Evolutionary conservation across 176 grass and related monocot genomes (phyloP).

Genomic region (Rhipidocladum racemiflorum): DNA sequence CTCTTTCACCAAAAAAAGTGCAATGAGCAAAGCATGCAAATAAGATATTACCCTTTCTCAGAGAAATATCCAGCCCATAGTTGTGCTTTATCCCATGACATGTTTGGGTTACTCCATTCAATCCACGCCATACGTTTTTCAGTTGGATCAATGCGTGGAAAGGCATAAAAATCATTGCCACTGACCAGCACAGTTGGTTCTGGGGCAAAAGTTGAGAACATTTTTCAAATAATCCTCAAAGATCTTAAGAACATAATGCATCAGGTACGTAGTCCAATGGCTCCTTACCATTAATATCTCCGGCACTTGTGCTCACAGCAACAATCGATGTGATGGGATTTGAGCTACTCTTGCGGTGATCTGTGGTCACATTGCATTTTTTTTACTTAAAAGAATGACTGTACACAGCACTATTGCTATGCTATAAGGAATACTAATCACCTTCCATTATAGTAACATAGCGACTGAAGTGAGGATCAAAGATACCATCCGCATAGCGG

Average conservation of each 20-base stretch:
- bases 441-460: conserved; percentile 89
- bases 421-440: conserved; percentile 8
- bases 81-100: conserved; percentile 95
- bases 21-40: conserved; percentile 2
- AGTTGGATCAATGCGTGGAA: conserved; percentile 79
- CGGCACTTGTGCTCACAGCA: conserved; percentile 37
- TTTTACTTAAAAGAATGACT: not conserved
- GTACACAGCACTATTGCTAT: not conserved
- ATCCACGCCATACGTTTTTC: conserved; percentile 81
- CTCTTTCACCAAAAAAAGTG: not conserved
- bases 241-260: not conserved
- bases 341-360: conserved; percentile 53
- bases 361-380: conserved; percentile 32
- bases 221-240: not conserved
- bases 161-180: conserved; percentile 93
- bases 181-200: conserved; percentile 64
- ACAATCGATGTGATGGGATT: conserved; percentile 58
- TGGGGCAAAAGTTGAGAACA: conserved; percentile 34
- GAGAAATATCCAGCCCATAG: conserved; percentile 89
- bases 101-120: conserved; percentile 90
- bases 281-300: conserved; percentile 48
- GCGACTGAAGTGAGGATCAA: conserved; percentile 71
- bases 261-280: conserved; percentile 8
- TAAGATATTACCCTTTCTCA: conserved; percentile 68
- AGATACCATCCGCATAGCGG: conserved; percentile 67